Conservation (phyloP, 768 basidiomycete species). For the Steccherinum ochraceum region DNA sequence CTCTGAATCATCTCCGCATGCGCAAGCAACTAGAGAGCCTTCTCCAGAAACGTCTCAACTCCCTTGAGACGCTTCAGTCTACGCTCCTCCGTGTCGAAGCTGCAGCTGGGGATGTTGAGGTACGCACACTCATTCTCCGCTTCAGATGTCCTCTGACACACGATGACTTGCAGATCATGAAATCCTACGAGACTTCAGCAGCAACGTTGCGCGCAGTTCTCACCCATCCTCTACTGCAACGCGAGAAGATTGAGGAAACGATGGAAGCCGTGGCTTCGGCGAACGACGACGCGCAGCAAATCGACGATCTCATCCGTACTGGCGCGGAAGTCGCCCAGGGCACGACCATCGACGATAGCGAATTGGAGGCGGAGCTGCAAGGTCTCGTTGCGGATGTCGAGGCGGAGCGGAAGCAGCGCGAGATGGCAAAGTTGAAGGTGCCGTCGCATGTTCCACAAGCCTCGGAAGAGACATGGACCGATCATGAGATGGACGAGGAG, state of each 20-base stretch:
- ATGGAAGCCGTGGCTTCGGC: conserved; percentile 85
- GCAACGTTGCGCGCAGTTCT: conserved; percentile 71
- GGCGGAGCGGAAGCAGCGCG: conserved; percentile 21
- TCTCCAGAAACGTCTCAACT: conserved; percentile 64
- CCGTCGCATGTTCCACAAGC: conserved; percentile 6
- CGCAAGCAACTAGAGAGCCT: conserved; percentile 79
- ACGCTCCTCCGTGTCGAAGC: conserved; percentile 81
- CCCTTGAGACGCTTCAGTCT: conserved; percentile 66
- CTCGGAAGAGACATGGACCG: neutral
- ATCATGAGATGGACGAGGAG: neutral
- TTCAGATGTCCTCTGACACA: neutral
- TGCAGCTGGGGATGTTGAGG: conserved; percentile 86
- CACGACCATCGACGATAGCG: conserved; percentile 43
- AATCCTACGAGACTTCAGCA: conserved; percentile 78
- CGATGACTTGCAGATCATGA: conserved; percentile 59
- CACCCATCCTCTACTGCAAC: conserved; percentile 71
- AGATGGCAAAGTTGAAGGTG: conserved; percentile 6
- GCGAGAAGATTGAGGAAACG: conserved; percentile 76
- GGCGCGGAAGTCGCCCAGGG: conserved; percentile 58
- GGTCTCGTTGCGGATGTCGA: conserved; percentile 44
- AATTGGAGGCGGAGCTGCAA: conserved; percentile 61
- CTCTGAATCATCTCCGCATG: conserved; percentile 71
- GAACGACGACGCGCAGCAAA: conserved; percentile 73
- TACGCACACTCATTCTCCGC: conserved; percentile 27
- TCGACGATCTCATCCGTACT: conserved; percentile 70